A percentile compares a stretch with the other conserved stretches of the same genome.
phyloP scores from a whole-genome alignment of 2,329 filamentous ascomycete genomes.

The Taxawa tesnikishii region DNA sequence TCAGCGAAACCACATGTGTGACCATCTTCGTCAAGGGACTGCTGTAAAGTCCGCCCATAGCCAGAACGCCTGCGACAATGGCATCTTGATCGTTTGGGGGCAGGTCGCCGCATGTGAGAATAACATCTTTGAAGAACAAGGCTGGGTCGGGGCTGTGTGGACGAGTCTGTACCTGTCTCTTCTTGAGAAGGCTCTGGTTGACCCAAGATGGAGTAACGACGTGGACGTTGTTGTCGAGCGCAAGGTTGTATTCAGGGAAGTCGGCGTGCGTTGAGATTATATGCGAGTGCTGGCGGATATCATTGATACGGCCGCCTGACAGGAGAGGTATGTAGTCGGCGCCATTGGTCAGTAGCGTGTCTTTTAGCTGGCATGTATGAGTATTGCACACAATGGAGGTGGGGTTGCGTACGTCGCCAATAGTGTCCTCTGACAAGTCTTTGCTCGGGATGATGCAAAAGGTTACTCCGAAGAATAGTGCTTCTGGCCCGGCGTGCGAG shows the following conservation, averaged over 20 bases:
- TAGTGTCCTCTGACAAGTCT: no score
- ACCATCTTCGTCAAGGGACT: conserved; percentile 58
- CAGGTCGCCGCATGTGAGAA: conserved; percentile 71
- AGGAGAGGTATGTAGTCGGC: conserved; percentile 33
- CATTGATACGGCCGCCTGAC: conserved; percentile 25
- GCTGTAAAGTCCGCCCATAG: conserved; percentile 75
- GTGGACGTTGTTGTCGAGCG: conserved; percentile 65
- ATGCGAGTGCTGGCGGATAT: conserved; percentile 42
- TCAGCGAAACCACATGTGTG: conserved; percentile 81
- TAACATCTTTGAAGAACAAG: conserved; percentile 78
- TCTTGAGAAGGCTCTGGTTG: conserved; percentile 52
- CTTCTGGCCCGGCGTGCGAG: background rate
- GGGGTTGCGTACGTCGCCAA: no score
- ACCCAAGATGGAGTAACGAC: conserved; percentile 80
- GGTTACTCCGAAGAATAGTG: background rate
- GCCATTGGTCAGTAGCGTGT: conserved; percentile 34
- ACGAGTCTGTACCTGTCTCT: conserved; percentile 61
- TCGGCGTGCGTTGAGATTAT: conserved; percentile 70
- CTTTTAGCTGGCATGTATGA: conserved; percentile 32
- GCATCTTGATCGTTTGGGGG: conserved; percentile 81
- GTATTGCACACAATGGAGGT: no score
- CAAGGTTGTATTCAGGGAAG: conserved; percentile 73
- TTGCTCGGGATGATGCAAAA: background rate
- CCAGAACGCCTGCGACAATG: conserved; percentile 78
- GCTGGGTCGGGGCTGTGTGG: conserved; percentile 84